A percentile compares a stretch with the other conserved stretches of the same genome.
Conservation (phyloP, 2,329 filamentous ascomycete genomes). For the Trichophyton verrucosum region DNA sequence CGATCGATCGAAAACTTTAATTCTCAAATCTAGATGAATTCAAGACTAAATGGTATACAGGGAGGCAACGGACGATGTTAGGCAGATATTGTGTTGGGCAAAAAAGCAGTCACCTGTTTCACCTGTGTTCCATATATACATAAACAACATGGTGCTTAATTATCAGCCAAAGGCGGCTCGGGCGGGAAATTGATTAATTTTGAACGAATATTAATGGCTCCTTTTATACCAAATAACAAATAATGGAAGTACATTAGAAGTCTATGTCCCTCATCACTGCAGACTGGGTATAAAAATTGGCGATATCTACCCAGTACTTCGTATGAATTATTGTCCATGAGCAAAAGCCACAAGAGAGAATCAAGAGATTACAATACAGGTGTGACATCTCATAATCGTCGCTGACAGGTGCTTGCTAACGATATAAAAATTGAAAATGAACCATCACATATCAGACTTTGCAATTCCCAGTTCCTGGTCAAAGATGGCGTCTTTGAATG, state of each 20-base stretch:
- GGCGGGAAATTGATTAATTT: neutral
- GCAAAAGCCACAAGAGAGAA: neutral
- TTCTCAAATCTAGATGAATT: neutral
- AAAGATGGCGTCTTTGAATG: slow-evolving; percentile 23
- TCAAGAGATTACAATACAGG: neutral
- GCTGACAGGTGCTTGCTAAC: neutral
- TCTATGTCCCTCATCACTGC: too few species aligned
- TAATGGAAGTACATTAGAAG: too few species aligned
- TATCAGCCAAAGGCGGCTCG: neutral
- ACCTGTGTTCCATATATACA: neutral
- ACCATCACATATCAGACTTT: slow-evolving; percentile 4
- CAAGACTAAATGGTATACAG: neutral
- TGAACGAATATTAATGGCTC: neutral
- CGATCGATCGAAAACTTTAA: neutral
- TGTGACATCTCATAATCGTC: neutral
- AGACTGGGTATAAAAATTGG: neutral
- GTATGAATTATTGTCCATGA: neutral
- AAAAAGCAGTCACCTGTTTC: neutral
- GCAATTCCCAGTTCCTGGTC: slow-evolving; percentile 24
- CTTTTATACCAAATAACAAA: too few species aligned
- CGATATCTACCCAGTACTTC: neutral
- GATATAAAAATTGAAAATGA: neutral
- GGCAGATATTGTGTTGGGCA: neutral
- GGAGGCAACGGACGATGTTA: neutral
- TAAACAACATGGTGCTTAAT: neutral